These are phyloP conservation scores for Zoysia japonica DNA, from an alignment of 176 grass and related monocot genomes.

Conservation along the genomic window DNA sequence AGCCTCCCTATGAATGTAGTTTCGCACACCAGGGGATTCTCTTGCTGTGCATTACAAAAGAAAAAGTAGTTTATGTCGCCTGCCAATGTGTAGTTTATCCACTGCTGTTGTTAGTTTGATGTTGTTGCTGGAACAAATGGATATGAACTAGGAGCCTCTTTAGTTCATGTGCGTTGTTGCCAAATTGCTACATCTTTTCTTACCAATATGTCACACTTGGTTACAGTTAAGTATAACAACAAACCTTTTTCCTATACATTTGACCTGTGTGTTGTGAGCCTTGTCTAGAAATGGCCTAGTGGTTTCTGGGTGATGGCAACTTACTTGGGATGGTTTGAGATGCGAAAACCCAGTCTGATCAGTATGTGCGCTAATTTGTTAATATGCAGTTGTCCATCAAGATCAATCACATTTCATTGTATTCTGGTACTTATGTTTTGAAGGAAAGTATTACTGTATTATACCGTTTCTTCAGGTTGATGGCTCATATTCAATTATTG, in stretches of 20 bases:
- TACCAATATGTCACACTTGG: neutral
- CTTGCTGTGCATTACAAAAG: too few species aligned
- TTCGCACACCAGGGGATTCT: neutral
- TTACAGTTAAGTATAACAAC: constrained; percentile 18
- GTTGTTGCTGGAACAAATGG: constrained; percentile 31
- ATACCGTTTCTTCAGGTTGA: neutral
- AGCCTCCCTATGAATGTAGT: constrained; percentile 1
- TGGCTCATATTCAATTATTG: neutral
- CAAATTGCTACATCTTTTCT: neutral
- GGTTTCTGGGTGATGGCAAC: neutral
- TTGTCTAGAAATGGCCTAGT: constrained; percentile 9
- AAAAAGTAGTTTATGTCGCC: neutral
- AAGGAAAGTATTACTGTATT: neutral
- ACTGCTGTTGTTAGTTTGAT: constrained; percentile 1
- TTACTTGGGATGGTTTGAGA: constrained; percentile 1
- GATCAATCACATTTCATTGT: neutral
- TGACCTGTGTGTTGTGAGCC: constrained; percentile 2
- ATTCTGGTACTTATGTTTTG: neutral
- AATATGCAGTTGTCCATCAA: constrained; percentile 17
- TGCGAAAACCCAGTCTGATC: neutral
- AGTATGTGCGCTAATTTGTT: neutral
- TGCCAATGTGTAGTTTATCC: neutral
- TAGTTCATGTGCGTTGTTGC: neutral
- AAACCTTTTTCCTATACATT: neutral
- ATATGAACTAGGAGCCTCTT: neutral